A percentile compares a stretch with the other conserved stretches of the same genome.
phyloP scores from a whole-genome alignment of 2,329 filamentous ascomycete genomes.

The Spiromastix sp. region DNA sequence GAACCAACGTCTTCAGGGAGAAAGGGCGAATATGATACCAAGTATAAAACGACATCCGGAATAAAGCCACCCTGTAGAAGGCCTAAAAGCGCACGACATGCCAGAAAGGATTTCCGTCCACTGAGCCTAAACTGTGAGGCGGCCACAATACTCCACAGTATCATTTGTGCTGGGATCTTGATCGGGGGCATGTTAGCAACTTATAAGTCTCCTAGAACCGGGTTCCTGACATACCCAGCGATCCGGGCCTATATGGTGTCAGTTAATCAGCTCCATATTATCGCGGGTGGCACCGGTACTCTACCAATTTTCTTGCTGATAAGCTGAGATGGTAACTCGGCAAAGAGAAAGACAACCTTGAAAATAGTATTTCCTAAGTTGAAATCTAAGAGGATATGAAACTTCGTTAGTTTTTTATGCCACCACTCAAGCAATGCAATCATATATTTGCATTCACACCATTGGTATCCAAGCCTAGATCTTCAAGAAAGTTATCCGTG shows the following conservation, averaged over 20 bases:
- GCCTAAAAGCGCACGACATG: slow-evolving; percentile 33
- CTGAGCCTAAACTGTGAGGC: slow-evolving; percentile 35
- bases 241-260: slow-evolving; percentile 41
- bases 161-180: slow-evolving; percentile 42
- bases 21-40: background rate
- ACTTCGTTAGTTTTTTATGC: too few species aligned
- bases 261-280: too few species aligned
- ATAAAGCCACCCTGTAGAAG: slow-evolving; percentile 38
- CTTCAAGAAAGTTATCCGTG: slow-evolving; percentile 18
- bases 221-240: slow-evolving; percentile 29
- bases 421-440: background rate
- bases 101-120: slow-evolving; percentile 29
- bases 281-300: too few species aligned
- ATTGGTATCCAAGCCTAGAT: slow-evolving; percentile 21
- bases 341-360: slow-evolving; percentile 41
- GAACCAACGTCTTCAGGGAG: slow-evolving; percentile 4
- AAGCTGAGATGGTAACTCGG: slow-evolving; percentile 49
- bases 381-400: slow-evolving; percentile 5
- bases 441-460: background rate
- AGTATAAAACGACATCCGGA: slow-evolving; percentile 20
- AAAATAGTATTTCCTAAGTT: slow-evolving; percentile 45
- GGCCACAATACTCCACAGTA: slow-evolving; percentile 41
- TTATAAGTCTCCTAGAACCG: background rate
- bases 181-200: background rate
- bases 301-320: slow-evolving; percentile 40